Conservation (phyloP, 169 alveolate species). For the Eimeria sp. region DNA sequence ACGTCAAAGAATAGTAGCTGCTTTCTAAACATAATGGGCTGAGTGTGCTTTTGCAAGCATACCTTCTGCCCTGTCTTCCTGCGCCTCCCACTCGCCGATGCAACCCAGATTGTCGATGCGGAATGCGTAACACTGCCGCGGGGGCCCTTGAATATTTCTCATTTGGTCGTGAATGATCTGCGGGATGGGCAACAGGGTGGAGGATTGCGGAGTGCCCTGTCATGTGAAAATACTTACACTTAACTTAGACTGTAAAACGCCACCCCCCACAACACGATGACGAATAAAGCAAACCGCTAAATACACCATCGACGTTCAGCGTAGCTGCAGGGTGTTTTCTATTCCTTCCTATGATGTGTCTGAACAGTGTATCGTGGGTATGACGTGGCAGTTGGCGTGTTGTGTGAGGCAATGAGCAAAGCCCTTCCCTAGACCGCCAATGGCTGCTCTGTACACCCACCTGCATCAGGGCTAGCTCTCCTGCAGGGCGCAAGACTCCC, state of each 20-base stretch:
- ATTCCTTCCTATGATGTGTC: neutral
- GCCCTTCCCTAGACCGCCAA: neutral
- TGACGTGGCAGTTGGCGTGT: neutral
- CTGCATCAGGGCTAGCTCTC: slow-evolving; percentile 63
- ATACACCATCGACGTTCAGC: neutral
- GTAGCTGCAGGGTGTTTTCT: neutral
- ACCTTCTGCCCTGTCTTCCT: slow-evolving; percentile 49
- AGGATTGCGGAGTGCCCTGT: too few relatives aligned
- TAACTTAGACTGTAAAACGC: neutral
- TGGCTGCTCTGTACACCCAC: neutral
- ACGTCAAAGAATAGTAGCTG: too few relatives aligned
- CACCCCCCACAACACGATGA: neutral
- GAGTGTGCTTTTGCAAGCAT: neutral
- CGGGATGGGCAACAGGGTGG: neutral
- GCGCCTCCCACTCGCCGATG: slow-evolving; percentile 62
- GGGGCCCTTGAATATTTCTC: slow-evolving; percentile 44
- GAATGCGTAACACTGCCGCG: slow-evolving; percentile 51
- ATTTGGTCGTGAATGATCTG: slow-evolving; percentile 47
- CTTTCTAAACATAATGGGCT: too few relatives aligned
- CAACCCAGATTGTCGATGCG: slow-evolving; percentile 39
- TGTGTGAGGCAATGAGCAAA: too few relatives aligned
- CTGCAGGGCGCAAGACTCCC: slow-evolving; percentile 64
- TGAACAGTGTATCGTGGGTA: neutral
- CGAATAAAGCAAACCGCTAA: neutral
- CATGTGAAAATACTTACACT: neutral